Evolutionary conservation across 306 rosid species (phyloP), one percentile per base, ranked within the genome.

Genomic region (Cicer arietinum): DNA sequence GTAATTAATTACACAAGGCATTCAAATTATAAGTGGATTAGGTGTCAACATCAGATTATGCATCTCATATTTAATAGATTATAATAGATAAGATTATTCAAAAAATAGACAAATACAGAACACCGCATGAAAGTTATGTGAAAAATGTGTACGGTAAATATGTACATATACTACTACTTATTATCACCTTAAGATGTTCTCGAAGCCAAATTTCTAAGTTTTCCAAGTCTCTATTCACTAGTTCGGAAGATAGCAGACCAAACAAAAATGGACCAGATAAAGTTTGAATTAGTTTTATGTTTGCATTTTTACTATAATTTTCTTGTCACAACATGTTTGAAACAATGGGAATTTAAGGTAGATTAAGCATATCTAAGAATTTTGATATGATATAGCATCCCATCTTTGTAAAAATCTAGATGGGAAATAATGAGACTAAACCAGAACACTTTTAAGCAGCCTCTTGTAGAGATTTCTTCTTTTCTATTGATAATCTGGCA

Each of bases 401-500:
- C 78, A 71, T 78, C 80, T 86, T 56, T 1, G 61, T 11, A 56
- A 75, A 56, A 78, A 75, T 68, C 39, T 7, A 41, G 77, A 77
- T 58, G 35, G 77, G 80, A 77, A 70, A 68, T 67, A 54, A 68
- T 17, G 59, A 56, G 65, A 66, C 42, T 70, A 44, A 54, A 10
- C 69, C 20, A n/a, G 43, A 73, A 61, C 56, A 61, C 56, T 75
- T 73, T 66, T 78, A 90, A n/a, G 76, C 79, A 46, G 77, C 81
- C 77, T 85, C 79, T 67, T 60, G 78, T 63, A 82, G 46, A 57
- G 96, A 77, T 52, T 82, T 84, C 43, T 75, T 86, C 62, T 88
- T 81, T 45, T 82, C 89, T 12, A 84, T 84, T 1, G 83, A 83
- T 84, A 90, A 71, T 69, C 81, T 64, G 7, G 90, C 62, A 60